phyloP scores from a whole-genome alignment of 306 rosid genomes.

The Echinosophora koreensis region DNA sequence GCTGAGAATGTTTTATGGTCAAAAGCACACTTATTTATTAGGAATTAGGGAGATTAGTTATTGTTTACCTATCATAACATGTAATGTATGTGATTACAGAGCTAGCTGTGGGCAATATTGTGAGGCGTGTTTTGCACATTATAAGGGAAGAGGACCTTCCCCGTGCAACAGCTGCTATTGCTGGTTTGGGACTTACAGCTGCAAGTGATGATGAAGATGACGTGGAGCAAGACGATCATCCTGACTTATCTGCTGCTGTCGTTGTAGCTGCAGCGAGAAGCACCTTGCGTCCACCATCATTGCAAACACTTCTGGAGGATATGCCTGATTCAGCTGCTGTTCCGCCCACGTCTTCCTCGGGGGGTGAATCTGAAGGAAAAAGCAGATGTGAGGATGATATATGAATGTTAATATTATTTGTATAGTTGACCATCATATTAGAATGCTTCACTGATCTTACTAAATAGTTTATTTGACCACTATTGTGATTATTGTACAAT shows the following conservation, averaged over 20 bases:
- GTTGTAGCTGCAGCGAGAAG: constrained; percentile 98
- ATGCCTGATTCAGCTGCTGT: constrained; percentile 63
- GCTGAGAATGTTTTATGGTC: constrained; percentile 36
- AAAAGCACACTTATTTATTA: not conserved
- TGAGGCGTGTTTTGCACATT: constrained; percentile 94
- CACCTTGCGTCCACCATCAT: constrained; percentile 93
- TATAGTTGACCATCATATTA: constrained; percentile 3
- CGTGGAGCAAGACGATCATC: constrained; percentile 65
- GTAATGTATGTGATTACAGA: constrained; percentile 63
- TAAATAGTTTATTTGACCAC: constrained; percentile 17
- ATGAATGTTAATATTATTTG: constrained; percentile 20
- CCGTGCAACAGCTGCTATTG: constrained; percentile 83
- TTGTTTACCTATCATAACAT: constrained; percentile 42
- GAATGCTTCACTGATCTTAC: not conserved
- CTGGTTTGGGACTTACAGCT: constrained; percentile 73
- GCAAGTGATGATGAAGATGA: constrained; percentile 93
- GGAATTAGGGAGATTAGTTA: constrained; percentile 22
- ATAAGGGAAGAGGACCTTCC: constrained; percentile 96
- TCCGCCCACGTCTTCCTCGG: constrained; percentile 79
- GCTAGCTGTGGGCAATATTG: constrained; percentile 97
- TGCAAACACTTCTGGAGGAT: constrained; percentile 96
- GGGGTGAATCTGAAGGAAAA: constrained; percentile 97
- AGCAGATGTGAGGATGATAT: constrained; percentile 73
- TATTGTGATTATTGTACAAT: constrained; percentile 17
- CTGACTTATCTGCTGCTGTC: constrained; percentile 82